Evolutionary conservation across 1,139 yeast genomes (phyloP).

Genomic region (Nakaseomyces uthaithaninus): DNA sequence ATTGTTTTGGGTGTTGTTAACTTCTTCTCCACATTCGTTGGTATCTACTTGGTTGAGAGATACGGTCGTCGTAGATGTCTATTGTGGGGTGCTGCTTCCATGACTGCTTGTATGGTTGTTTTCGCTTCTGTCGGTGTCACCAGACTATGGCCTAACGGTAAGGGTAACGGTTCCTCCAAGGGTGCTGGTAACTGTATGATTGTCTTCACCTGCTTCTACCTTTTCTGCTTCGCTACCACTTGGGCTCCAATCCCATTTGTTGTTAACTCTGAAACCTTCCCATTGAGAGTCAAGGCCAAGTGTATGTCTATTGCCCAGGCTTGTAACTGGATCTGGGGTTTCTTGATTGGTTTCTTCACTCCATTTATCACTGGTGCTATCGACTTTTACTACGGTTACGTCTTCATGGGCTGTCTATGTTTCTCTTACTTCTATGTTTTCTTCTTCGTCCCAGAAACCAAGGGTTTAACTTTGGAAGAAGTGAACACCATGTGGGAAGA

Average conservation of each 20-base stretch:
- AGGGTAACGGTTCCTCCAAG: slow-evolving; percentile 42
- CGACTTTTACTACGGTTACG: slow-evolving; percentile 52
- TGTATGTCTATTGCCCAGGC: slow-evolving; percentile 70
- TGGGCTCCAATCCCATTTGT: slow-evolving; percentile 83
- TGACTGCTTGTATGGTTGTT: slow-evolving; percentile 57
- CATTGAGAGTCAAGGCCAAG: slow-evolving; percentile 70
- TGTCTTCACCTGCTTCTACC: slow-evolving; percentile 68
- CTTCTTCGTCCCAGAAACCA: slow-evolving; percentile 63
- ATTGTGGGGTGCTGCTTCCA: slow-evolving; percentile 54
- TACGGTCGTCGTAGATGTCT: slow-evolving; percentile 65
- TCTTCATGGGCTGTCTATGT: slow-evolving; percentile 62
- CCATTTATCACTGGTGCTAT: slow-evolving; percentile 53
- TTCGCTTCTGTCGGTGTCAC: slow-evolving; percentile 65
- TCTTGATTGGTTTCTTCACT: slow-evolving; percentile 68
- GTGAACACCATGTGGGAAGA: slow-evolving; percentile 53
- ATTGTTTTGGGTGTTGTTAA: slow-evolving; percentile 73
- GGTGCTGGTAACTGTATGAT: slow-evolving; percentile 73
- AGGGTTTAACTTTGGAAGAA: slow-evolving; percentile 65
- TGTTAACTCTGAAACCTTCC: slow-evolving; percentile 68
- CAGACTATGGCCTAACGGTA: slow-evolving; percentile 49
- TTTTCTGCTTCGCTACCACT: slow-evolving; percentile 73
- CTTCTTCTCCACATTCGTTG: slow-evolving; percentile 63
- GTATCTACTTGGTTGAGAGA: slow-evolving; percentile 57
- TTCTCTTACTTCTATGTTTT: slow-evolving; percentile 58
- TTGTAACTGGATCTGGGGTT: slow-evolving; percentile 73